Percentiles rank a stretch among this genome's conserved stretches.
phyloP scores from a whole-genome alignment of 768 basidiomycete genomes.

The Boletus tomentosulus region DNA sequence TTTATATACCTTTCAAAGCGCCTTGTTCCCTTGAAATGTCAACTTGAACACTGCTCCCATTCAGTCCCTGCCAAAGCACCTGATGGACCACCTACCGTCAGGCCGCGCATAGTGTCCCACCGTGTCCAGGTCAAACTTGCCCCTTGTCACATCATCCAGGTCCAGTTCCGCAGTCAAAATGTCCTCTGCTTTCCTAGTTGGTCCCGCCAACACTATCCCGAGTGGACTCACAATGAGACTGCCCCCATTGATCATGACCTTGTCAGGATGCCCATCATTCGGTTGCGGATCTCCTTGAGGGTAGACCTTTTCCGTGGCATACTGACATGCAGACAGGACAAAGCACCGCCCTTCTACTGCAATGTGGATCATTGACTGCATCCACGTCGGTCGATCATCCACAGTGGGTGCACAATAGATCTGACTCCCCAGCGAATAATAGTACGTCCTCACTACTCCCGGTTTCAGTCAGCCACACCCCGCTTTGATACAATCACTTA shows the following conservation, averaged over 20 bases:
- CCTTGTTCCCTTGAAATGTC: conserved; percentile 11
- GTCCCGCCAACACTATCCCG: conserved; percentile 57
- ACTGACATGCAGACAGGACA: conserved; percentile 62
- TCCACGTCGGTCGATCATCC: conserved; percentile 55
- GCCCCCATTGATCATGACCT: conserved; percentile 58
- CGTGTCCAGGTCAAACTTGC: conserved; percentile 60
- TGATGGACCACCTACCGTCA: conserved; percentile 40
- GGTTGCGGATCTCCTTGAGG: conserved; percentile 40
- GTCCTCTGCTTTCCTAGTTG: conserved; percentile 48
- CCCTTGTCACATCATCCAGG: conserved; percentile 50
- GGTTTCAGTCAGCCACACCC: not conserved
- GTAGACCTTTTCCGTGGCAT: conserved; percentile 50
- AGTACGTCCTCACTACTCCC: conserved; percentile 50
- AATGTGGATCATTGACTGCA: conserved; percentile 55
- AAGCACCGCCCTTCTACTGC: conserved; percentile 68
- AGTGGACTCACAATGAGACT: conserved; percentile 57
- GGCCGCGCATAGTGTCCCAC: conserved; percentile 60
- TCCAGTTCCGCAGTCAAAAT: conserved; percentile 55
- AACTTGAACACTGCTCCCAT: conserved; percentile 28
- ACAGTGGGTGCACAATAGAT: conserved; percentile 67
- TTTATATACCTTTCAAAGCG: conserved; percentile 22
- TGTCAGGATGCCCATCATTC: conserved; percentile 38
- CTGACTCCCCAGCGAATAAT: conserved; percentile 56
- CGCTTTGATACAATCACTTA: conserved; percentile 26
- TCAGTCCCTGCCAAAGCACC: conserved; percentile 6